Evolutionary conservation across 78 protist species (phyloP).

Genomic region (Speleostelium caveatum): DNA sequence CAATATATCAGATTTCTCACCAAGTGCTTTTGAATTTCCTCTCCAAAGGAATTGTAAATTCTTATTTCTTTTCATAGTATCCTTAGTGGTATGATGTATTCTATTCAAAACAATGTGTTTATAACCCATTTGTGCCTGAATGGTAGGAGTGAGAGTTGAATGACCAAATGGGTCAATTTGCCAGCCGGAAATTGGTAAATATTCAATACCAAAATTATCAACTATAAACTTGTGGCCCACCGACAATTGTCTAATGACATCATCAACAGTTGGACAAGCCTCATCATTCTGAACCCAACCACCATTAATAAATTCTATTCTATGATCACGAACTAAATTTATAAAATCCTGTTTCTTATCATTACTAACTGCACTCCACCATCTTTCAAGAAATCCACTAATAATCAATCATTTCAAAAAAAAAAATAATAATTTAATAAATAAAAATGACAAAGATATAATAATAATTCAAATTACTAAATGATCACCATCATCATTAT

Average conservation of each 20-base stretch:
- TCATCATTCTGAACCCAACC: slow-evolving; percentile 56
- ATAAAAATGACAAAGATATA: no score
- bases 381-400: slow-evolving; percentile 48
- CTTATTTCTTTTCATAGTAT: slow-evolving; percentile 6
- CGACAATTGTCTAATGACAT: slow-evolving; percentile 36
- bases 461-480: no score
- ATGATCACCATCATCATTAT: no score
- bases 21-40: slow-evolving; percentile 1
- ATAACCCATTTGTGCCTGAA: slow-evolving; percentile 48
- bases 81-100: slow-evolving; percentile 8
- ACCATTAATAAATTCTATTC: slow-evolving; percentile 46
- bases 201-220: slow-evolving; percentile 39
- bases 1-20: slow-evolving; percentile 36
- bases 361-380: slow-evolving; percentile 10
- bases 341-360: not conserved
- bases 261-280: slow-evolving; percentile 20
- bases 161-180: slow-evolving; percentile 78
- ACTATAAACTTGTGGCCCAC: slow-evolving; percentile 39
- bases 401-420: no score
- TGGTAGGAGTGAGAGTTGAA: slow-evolving; percentile 17
- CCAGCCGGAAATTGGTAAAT: slow-evolving; percentile 47
- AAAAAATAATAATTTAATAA: no score
- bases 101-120: slow-evolving; percentile 39
- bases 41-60: slow-evolving; percentile 33
- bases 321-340: not conserved